A percentile compares a stretch with the other conserved stretches of the same genome.
Evolutionary conservation across 2,329 filamentous ascomycete species (phyloP).

Genomic region (Colletotrichum tamarilloi): DNA sequence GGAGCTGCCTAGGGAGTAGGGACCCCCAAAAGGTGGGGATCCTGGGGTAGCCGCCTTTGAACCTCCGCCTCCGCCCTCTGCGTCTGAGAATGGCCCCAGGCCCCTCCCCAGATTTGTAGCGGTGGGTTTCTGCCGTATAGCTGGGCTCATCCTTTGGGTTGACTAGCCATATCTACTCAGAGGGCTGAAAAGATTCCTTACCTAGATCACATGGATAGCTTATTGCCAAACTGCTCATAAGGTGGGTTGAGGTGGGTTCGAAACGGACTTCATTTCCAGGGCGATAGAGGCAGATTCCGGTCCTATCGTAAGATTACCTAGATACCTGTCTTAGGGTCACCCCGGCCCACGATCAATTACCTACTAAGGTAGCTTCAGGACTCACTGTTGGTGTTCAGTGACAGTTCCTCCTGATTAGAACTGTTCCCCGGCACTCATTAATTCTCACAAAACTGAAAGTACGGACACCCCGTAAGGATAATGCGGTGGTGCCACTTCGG

Average conservation of each 20-base stretch:
- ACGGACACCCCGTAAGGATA: background rate
- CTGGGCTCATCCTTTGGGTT: no score
- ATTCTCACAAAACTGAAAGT: background rate
- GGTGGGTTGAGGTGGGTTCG: background rate
- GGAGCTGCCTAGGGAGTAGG: constrained; percentile 27
- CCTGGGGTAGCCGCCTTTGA: constrained; percentile 32
- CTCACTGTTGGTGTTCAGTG: background rate
- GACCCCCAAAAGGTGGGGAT: constrained; percentile 30
- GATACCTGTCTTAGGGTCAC: background rate
- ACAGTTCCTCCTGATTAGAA: background rate
- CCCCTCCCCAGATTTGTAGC: background rate
- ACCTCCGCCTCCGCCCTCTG: constrained; percentile 30
- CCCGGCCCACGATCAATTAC: no score
- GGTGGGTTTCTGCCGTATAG: background rate
- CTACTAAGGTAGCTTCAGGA: no score
- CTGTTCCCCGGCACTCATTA: background rate
- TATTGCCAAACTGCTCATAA: background rate
- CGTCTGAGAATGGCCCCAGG: constrained; percentile 19
- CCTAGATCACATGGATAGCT: background rate
- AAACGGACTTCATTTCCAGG: background rate
- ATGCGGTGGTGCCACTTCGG: constrained; percentile 20
- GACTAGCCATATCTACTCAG: no score
- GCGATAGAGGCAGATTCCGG: background rate
- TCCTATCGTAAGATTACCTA: background rate
- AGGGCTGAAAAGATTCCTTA: no score